Base-by-base conservation (phyloP, 2,329 filamentous ascomycete genomes). In the Trichoderma koningiopsis region DNA sequence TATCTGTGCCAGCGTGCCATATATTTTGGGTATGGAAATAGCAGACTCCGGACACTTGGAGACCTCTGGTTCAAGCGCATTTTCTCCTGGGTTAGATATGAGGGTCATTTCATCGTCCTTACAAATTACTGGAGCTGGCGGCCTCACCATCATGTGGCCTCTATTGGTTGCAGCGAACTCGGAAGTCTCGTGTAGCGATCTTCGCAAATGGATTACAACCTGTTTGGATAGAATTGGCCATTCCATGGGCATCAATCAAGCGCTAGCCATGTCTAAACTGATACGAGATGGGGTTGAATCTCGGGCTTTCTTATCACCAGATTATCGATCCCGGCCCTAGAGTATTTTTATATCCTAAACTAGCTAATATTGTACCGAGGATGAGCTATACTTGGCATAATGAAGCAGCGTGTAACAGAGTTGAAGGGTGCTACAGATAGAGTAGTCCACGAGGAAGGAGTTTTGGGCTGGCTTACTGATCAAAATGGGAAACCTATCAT, bases 61-160 rank as follows among this genome's bases (percentile, higher is more conserved):
- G 24, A 8, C 6, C 22, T 49, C 8, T 22, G 22, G 2, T 4
- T n/a, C 10, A 13, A n/a, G 47, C 47, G 47, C 47, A 24, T 49
- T 49, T 24, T 10, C 8, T 16, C 22, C 24, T 13, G 22, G 47
- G 10, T 0, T 24, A 13, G n/a, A 49, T n/a, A 8, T 43, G 16
- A 10, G 6, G 19, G 19, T 2, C 10, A 14, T 4, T 49, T 22
- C 13, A 24, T 24, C 47, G 14, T 49, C 47, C 47, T 49, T 49
- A 13, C 47, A 49, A 49, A 14, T 49, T 13, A 49, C 47, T 7
- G 57, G 57, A 16, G 57, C 57, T 4, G 57, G 57, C 14, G 57
- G 57, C 10, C 57, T 60, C 22, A 60, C 57, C 14, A 60, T 11
- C 14, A 60, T 60, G 57, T 60, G 57, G 57, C 57, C 57, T 11